Evolutionary conservation across 768 basidiomycete genomes (phyloP).

Genomic region (Amanita jacksonii): DNA sequence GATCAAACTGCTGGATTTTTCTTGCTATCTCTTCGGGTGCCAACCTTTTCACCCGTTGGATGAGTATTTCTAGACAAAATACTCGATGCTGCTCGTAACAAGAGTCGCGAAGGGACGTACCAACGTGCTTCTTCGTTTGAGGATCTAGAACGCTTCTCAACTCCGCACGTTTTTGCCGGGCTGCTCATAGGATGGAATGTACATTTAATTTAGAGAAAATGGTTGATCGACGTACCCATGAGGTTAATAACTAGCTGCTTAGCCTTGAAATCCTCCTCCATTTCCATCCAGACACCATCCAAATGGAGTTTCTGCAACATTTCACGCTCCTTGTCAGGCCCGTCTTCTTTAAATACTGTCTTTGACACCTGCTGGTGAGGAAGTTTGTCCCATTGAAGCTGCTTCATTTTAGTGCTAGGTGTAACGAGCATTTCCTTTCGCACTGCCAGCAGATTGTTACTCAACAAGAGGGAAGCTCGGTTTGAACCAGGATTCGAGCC

Average conservation of each 20-base stretch:
- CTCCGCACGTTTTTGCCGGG: conserved; percentile 79
- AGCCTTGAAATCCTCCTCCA: conserved; percentile 98
- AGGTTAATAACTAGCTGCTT: conserved; percentile 89
- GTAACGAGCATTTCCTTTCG: conserved; percentile 84
- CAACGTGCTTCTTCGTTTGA: conserved; percentile 88
- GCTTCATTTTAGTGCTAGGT: conserved; percentile 91
- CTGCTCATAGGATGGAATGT: conserved; percentile 28
- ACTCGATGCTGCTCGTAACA: conserved; percentile 1
- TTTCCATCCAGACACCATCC: conserved; percentile 89
- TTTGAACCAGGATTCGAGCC: conserved; percentile 36
- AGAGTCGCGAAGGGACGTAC: conserved; percentile 35
- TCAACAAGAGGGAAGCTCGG: conserved; percentile 52
- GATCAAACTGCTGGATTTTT: conserved; percentile 81
- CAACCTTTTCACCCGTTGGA: conserved; percentile 75
- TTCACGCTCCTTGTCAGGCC: conserved; percentile 59
- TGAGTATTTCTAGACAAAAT: conserved; percentile 66
- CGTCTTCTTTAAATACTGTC: conserved; percentile 79
- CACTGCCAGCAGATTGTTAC: conserved; percentile 44
- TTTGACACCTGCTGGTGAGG: conserved; percentile 76
- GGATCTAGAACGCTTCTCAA: conserved; percentile 86
- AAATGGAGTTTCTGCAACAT: conserved; percentile 74
- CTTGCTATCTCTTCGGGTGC: conserved; percentile 81
- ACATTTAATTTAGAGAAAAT: too few relatives aligned
- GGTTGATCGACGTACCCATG: conserved; percentile 76
- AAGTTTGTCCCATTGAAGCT: conserved; percentile 98